A percentile compares a stretch with the other conserved stretches of the same genome.
These are phyloP conservation scores for Acacia melanoxylon DNA, from an alignment of 306 rosid genomes.

Conservation along the genomic window DNA sequence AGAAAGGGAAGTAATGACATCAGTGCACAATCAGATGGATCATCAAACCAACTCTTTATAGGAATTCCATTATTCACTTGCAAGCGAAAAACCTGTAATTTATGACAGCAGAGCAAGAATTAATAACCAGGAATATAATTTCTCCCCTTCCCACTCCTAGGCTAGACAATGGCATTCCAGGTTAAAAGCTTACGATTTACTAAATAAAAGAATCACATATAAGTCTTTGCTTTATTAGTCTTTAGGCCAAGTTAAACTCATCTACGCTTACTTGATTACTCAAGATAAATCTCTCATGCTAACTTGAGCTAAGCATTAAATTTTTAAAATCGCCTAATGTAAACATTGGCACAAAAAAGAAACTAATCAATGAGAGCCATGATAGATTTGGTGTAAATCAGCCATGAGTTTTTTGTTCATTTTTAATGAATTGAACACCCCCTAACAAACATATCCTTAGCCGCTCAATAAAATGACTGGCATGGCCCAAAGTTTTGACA, in stretches of 20 bases:
- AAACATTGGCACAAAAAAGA: background rate
- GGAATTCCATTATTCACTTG: slow-evolving; percentile 99
- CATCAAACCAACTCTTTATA: slow-evolving; percentile 99
- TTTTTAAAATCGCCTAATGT: background rate
- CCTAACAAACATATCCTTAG: background rate
- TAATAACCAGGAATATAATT: slow-evolving; percentile 26
- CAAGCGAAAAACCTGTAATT: slow-evolving; percentile 92
- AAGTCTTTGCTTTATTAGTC: background rate
- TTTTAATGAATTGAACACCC: background rate
- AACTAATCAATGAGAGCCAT: background rate
- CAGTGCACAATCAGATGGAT: slow-evolving; percentile 77
- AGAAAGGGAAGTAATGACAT: slow-evolving; percentile 93
- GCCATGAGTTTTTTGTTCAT: background rate
- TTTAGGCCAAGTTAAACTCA: background rate
- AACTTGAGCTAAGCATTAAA: background rate
- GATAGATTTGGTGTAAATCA: background rate
- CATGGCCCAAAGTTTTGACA: background rate
- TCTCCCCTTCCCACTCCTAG: background rate
- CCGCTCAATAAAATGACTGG: background rate
- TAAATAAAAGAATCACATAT: background rate
- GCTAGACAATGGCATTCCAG: background rate
- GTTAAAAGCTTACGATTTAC: background rate
- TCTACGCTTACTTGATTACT: background rate
- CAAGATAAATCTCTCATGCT: background rate
- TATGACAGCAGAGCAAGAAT: slow-evolving; percentile 36